Conservation (phyloP, 78 protist species). For the Protostelium mycophagum region DNA sequence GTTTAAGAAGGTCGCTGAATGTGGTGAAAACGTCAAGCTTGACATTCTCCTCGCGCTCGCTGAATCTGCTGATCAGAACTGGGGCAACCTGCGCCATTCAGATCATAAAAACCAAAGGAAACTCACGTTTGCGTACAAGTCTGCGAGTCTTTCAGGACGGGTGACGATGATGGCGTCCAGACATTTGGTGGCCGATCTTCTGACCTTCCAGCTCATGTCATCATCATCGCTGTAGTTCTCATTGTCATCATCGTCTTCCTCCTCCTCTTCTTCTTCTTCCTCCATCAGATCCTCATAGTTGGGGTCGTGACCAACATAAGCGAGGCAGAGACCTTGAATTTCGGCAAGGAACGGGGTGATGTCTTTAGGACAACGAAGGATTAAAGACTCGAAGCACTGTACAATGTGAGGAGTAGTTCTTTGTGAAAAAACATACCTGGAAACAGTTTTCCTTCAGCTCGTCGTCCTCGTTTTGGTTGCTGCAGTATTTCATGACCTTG, state of each 20-base stretch:
- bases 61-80: slow-evolving; percentile 51
- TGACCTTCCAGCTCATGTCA: slow-evolving; percentile 91
- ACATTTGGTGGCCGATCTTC: slow-evolving; percentile 73
- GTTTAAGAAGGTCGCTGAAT: slow-evolving; percentile 41
- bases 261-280: slow-evolving; percentile 50
- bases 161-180: slow-evolving; percentile 68
- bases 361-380: slow-evolving; percentile 70
- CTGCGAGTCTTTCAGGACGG: slow-evolving; percentile 61
- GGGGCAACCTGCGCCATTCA: slow-evolving; percentile 57
- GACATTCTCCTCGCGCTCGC: slow-evolving; percentile 89
- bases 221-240: slow-evolving; percentile 73
- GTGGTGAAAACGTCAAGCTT: slow-evolving; percentile 48
- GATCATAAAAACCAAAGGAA: neutral
- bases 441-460: slow-evolving; percentile 84
- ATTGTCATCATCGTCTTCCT: slow-evolving; percentile 45
- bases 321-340: slow-evolving; percentile 33
- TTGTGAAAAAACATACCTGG: slow-evolving; percentile 10
- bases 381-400: slow-evolving; percentile 70
- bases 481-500: slow-evolving; percentile 26
- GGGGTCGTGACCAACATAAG: slow-evolving; percentile 81
- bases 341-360: slow-evolving; percentile 29
- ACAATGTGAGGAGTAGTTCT: neutral
- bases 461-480: slow-evolving; percentile 56
- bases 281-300: slow-evolving; percentile 74
- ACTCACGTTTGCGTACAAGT: slow-evolving; percentile 1